A percentile compares a stretch with the other conserved stretches of the same genome.
Evolutionary conservation across 768 basidiomycete genomes (phyloP).

Genomic region (Mycena latifolia): DNA sequence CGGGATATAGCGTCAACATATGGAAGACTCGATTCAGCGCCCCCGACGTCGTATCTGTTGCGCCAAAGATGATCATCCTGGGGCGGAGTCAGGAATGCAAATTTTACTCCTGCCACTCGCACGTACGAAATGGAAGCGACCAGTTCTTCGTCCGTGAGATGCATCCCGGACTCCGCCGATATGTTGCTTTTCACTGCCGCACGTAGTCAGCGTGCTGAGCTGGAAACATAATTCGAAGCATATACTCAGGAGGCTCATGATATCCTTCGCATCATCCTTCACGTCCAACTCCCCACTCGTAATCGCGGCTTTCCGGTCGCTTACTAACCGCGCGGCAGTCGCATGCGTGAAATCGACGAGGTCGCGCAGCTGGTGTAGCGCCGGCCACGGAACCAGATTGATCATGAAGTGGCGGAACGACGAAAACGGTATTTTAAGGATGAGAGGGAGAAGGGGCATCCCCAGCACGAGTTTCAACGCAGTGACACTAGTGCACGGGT

Average conservation of each 20-base stretch:
- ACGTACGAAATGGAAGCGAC: background rate
- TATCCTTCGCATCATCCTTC: background rate
- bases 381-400: background rate
- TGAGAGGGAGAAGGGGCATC: background rate
- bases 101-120: no score
- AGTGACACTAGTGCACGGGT: no score
- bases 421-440: background rate
- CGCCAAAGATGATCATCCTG: background rate
- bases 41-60: background rate
- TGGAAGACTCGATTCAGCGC: background rate
- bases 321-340: background rate
- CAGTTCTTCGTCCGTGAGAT: background rate
- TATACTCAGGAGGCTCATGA: conserved; percentile 11
- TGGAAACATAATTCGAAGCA: no score
- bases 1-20: background rate
- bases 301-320: background rate
- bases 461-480: no score
- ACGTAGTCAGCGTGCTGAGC: no score
- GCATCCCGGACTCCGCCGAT: background rate
- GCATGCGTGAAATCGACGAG: background rate
- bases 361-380: background rate
- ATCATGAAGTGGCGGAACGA: conserved; percentile 1
- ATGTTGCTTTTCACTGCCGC: conserved; percentile 8
- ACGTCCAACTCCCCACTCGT: background rate
- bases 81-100: no score